Percentiles rank a stretch among this genome's conserved stretches.
Evolutionary conservation across 2,329 filamentous ascomycete genomes (phyloP).

Genomic region (Calonectria hongkongensis): DNA sequence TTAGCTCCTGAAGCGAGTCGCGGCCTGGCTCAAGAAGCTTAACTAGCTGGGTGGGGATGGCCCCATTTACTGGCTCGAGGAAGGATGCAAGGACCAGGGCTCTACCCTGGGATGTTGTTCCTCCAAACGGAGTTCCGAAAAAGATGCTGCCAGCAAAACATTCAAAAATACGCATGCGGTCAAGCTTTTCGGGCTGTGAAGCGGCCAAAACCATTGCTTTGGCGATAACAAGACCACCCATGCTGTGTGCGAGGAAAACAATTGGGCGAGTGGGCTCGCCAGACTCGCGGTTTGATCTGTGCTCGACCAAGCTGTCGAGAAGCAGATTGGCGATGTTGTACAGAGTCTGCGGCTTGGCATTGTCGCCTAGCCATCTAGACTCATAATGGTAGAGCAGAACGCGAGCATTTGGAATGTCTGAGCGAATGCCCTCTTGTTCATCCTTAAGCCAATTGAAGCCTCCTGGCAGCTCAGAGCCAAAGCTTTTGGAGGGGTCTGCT

Average conservation of each 20-base stretch:
- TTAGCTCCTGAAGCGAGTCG: slow-evolving; percentile 35
- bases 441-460: slow-evolving; percentile 40
- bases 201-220: slow-evolving; percentile 34
- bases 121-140: slow-evolving; percentile 36
- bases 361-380: slow-evolving; percentile 35
- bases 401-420: slow-evolving; percentile 31
- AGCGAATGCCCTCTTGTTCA: slow-evolving; percentile 33
- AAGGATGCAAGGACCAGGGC: slow-evolving; percentile 33
- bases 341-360: slow-evolving; percentile 34
- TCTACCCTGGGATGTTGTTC: slow-evolving; percentile 30
- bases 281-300: slow-evolving; percentile 27
- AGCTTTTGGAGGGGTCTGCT: slow-evolving; percentile 38
- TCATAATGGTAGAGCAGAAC: slow-evolving; percentile 36
- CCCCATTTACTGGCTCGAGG: slow-evolving; percentile 31
- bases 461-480: slow-evolving; percentile 34
- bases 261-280: slow-evolving; percentile 29
- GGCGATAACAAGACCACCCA: slow-evolving; percentile 37
- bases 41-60: slow-evolving; percentile 36
- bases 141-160: slow-evolving; percentile 36
- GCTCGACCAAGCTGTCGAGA: slow-evolving; percentile 34
- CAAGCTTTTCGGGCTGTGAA: slow-evolving; percentile 34
- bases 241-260: slow-evolving; percentile 35
- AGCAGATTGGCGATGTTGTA: slow-evolving; percentile 36
- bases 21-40: slow-evolving; percentile 31
- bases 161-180: slow-evolving; percentile 37